Base-by-base conservation (phyloP, 768 basidiomycete genomes). In the Rhizopogon vesiculosus region DNA sequence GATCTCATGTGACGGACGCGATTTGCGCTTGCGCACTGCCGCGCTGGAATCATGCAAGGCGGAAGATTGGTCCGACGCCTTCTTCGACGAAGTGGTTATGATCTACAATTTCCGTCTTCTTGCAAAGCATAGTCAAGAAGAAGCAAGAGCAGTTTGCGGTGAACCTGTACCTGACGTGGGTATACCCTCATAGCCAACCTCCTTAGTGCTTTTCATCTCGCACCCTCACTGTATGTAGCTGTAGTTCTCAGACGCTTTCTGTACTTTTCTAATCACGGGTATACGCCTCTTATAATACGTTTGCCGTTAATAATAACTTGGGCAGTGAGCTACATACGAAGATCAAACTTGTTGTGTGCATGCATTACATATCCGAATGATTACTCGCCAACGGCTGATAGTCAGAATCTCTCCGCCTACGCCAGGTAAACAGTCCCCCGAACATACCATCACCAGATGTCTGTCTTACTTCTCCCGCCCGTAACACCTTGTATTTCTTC, bases 391-490 rank as follows among this genome's bases (percentile, higher is more conserved):
- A 49, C 15, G 48, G 15, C 48, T 38, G 48, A 38, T 49, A 49
- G 3, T 41, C 42, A 39, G 61, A 51, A 28, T 52, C 56, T 40
- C 45, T 54, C 29, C 57, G 56, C 33, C 61, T 48, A 59, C 68
- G 54, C 52, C 62, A 59, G 59, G 61, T 64, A 53, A 71, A 67
- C 61, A 70, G 62, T 45, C 60, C 57, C 43, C 59, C 53, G 46
- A 62, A 58, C 42, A 58, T 55, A 33, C 61, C 56, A 29, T 54
- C 45, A 33, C 48, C 51, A 18, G 58, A 59, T 5, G 68, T 72
- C 54, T 71, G 56, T 46, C 69, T 73, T 7, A 84, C 86, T 67
- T 87, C 86, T 45, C 95, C 94, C 61, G 92, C 88, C 38, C 71
- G 72, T 57, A 86, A 68, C 44, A 98, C 81, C 59, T 78, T 76